Conservation (phyloP, 1,284 basidiomycete species). For the Pterulicium gracile region DNA sequence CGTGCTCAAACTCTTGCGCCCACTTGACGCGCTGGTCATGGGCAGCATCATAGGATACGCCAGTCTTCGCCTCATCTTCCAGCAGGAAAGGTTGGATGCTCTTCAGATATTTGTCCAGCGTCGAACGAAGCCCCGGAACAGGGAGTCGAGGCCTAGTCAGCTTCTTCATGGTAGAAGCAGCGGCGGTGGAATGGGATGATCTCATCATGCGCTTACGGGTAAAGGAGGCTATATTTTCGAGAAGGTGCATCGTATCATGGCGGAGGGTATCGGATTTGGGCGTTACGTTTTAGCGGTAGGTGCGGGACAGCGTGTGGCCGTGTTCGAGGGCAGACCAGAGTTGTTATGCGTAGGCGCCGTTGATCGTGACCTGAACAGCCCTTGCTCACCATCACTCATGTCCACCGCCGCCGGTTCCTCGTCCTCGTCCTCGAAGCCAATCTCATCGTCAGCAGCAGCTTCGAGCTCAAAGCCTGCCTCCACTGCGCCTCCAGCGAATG, state of each 20-base stretch:
- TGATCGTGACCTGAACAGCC: too few species aligned
- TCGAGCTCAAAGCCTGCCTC: too few species aligned
- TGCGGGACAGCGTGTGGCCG: not conserved
- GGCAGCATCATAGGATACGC: conserved; percentile 42
- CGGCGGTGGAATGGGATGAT: not conserved
- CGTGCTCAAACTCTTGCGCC: conserved; percentile 65
- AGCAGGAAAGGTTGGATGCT: conserved; percentile 75
- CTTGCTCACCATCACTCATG: conserved; percentile 1
- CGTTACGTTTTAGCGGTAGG: not conserved
- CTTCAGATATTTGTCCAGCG: conserved; percentile 71
- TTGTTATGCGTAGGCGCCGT: too few species aligned
- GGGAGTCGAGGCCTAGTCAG: conserved; percentile 54
- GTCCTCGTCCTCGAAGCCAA: not conserved
- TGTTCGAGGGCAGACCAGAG: not conserved
- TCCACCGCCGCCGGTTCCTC: not conserved
- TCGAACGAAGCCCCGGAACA: conserved; percentile 70
- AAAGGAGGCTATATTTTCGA: not conserved
- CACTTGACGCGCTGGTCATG: conserved; percentile 51
- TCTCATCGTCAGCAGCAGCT: not conserved
- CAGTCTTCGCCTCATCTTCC: conserved; percentile 58
- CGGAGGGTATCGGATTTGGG: not conserved
- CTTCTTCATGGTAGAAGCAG: not conserved
- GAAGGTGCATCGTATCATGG: not conserved
- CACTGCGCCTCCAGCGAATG: conserved; percentile 10
- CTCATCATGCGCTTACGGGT: not conserved